Conservation (phyloP, 768 basidiomycete genomes). For the Botryobasidium botryosum region DNA sequence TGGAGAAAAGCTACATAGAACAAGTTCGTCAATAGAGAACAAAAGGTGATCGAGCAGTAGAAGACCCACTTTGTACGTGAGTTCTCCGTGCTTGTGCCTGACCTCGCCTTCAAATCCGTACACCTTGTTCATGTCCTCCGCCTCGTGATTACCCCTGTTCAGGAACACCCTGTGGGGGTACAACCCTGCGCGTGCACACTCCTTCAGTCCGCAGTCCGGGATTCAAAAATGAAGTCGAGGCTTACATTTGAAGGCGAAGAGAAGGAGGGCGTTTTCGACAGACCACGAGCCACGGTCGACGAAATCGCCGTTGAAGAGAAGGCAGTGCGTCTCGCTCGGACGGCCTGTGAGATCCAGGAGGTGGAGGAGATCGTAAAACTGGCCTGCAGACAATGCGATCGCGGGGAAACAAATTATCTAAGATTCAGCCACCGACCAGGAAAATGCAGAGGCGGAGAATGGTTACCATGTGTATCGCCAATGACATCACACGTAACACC, state of each 20-base stretch:
- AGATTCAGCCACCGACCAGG: background rate
- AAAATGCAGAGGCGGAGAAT: no score
- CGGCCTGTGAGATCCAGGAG: conserved; percentile 71
- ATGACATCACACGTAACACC: conserved; percentile 83
- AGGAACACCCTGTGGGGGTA: conserved; percentile 81
- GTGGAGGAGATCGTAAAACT: conserved; percentile 89
- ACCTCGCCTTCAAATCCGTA: conserved; percentile 94
- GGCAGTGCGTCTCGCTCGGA: conserved; percentile 68
- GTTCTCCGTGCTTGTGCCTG: conserved; percentile 91
- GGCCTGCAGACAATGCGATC: conserved; percentile 33
- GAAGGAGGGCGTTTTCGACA: conserved; percentile 78
- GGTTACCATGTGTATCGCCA: conserved; percentile 80
- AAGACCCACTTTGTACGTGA: conserved; percentile 63
- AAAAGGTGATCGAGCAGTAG: background rate
- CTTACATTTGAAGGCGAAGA: conserved; percentile 91
- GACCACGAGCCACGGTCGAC: conserved; percentile 97
- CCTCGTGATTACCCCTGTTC: conserved; percentile 94
- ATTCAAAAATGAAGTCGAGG: conserved; percentile 7
- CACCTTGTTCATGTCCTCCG: conserved; percentile 85
- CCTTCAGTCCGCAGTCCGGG: no score
- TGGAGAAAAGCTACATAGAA: conserved; percentile 57
- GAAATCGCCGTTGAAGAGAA: conserved; percentile 89
- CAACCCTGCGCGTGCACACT: conserved; percentile 41
- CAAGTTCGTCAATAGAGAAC: conserved; percentile 3
- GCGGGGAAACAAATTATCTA: background rate